These are phyloP conservation scores for Lathyrus oleraceus DNA, from an alignment of 306 rosid species.

Conservation along the genomic window DNA sequence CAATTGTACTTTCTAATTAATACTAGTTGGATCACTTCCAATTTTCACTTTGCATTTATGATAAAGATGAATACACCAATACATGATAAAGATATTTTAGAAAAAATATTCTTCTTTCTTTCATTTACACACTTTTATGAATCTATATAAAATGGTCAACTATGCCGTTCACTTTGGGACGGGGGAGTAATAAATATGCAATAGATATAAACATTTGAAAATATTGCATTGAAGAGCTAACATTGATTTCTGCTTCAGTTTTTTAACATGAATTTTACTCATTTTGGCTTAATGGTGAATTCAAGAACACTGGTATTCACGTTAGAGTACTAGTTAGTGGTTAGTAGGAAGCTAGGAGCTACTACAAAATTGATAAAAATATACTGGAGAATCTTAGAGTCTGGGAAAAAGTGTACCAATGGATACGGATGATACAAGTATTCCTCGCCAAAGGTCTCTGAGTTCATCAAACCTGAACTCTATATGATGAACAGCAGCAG, in stretches of 20 bases:
- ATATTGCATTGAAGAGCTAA: conserved; percentile 1
- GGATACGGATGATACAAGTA: conserved; percentile 66
- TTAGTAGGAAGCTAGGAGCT: conserved; percentile 21
- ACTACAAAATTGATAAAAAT: conserved; percentile 21
- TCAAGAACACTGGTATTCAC: conserved; percentile 20
- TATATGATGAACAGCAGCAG: conserved; percentile 78
- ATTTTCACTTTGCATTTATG: too few relatives aligned
- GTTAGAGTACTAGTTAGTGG: conserved; percentile 5
- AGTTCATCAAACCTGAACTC: conserved; percentile 96
- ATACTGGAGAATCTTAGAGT: conserved; percentile 22
- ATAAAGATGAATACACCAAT: too few relatives aligned
- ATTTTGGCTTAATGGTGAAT: conserved; percentile 18
- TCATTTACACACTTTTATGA: too few relatives aligned
- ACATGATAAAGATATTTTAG: too few relatives aligned
- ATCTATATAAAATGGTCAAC: too few relatives aligned
- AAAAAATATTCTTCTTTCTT: too few relatives aligned
- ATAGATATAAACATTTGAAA: conserved; percentile 11
- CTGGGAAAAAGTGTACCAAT: conserved; percentile 63
- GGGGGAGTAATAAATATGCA: not conserved
- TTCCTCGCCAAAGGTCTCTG: conserved; percentile 91
- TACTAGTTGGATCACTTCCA: too few relatives aligned
- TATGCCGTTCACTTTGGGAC: too few relatives aligned
- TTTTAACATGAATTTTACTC: conserved; percentile 14
- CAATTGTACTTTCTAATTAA: too few relatives aligned
- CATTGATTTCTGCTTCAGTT: conserved; percentile 13